Percentiles rank a stretch among this genome's conserved stretches.
Evolutionary conservation across 169 alveolate species (phyloP).

Genomic region (Plasmodium falciparum): DNA sequence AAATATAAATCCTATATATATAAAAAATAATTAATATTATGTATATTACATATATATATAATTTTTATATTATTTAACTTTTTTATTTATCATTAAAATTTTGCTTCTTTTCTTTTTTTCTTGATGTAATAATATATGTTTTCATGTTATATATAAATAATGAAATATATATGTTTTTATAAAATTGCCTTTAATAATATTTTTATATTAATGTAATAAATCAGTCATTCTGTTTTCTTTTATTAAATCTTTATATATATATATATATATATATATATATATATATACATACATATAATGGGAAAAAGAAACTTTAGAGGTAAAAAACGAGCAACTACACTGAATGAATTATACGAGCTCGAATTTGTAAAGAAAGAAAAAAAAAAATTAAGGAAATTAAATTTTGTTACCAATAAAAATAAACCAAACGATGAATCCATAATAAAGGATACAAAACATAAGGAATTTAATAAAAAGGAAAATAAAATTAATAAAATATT

Average conservation of each 20-base stretch:
- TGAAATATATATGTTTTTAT: too few species aligned
- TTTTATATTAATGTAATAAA: too few species aligned
- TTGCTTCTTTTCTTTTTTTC: too few species aligned
- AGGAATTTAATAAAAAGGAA: constrained; percentile 10
- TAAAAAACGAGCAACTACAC: constrained; percentile 25
- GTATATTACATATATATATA: too few species aligned
- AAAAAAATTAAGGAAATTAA: constrained; percentile 57
- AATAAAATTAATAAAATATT: constrained; percentile 12
- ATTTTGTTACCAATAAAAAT: constrained; percentile 12
- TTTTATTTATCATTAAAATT: too few species aligned
- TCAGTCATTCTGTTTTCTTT: not conserved
- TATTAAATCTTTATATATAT: not conserved
- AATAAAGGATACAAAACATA: not conserved
- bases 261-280: not conserved
- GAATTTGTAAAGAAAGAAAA: constrained; percentile 77
- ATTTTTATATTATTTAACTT: too few species aligned
- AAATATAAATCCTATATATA: too few species aligned
- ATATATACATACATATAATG: not conserved
- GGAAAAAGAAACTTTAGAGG: constrained; percentile 2
- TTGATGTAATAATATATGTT: too few species aligned
- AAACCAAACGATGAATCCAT: not conserved
- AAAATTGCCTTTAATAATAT: too few species aligned
- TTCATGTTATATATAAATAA: too few species aligned
- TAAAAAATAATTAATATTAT: too few species aligned
- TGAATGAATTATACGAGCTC: constrained; percentile 73